phyloP scores from a whole-genome alignment of 139 green algal genomes.

The Trebouxia sp. region DNA sequence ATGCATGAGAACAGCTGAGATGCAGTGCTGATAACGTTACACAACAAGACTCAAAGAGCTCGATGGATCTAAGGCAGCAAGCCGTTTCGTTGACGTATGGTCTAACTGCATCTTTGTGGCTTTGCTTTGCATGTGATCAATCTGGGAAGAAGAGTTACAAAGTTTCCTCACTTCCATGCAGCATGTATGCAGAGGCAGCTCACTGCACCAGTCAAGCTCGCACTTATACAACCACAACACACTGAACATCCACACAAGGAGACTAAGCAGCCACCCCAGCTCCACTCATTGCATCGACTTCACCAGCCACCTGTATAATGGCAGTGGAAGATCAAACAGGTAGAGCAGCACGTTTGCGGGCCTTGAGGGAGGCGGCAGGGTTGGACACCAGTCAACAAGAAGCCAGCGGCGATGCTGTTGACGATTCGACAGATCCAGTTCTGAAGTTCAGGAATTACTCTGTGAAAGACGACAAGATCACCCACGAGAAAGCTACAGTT shows the following conservation, averaged over 20 bases:
- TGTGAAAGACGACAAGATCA: slow-evolving; percentile 67
- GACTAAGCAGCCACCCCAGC: no score
- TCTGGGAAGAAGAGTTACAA: not conserved
- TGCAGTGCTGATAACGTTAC: no score
- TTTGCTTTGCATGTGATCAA: not conserved
- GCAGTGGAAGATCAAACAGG: not conserved
- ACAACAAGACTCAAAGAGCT: no score
- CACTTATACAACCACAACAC: no score
- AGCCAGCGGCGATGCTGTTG: not conserved
- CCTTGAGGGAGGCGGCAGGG: slow-evolving; percentile 2
- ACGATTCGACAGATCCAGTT: slow-evolving; percentile 43
- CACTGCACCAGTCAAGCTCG: not conserved
- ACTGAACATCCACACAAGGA: no score
- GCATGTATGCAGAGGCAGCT: not conserved
- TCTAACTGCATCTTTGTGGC: not conserved
- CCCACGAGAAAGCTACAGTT: slow-evolving; percentile 66
- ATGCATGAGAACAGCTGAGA: no score
- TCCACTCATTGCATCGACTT: no score
- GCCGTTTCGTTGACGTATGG: not conserved
- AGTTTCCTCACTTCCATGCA: not conserved
- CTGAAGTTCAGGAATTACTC: slow-evolving; percentile 86
- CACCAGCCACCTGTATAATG: not conserved
- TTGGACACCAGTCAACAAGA: not conserved
- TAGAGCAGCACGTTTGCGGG: slow-evolving; percentile 22
- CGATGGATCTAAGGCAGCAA: no score